Evolutionary conservation across 1,139 yeast genomes (phyloP).

Genomic region (Saccharomyces hybrid): DNA sequence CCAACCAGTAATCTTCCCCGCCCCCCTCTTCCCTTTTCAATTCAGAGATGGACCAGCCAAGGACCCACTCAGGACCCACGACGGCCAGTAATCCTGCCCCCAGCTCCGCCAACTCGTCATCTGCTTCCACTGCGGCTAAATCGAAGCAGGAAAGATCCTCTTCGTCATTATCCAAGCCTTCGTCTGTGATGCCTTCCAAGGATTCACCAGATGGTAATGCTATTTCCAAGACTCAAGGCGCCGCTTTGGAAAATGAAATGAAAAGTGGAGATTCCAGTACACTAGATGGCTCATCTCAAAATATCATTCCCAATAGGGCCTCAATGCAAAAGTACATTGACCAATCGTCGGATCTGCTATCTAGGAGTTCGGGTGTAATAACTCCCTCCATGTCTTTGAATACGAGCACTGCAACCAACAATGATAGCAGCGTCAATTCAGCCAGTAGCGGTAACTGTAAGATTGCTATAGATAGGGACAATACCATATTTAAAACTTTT

Average conservation of each 20-base stretch:
- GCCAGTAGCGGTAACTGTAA: not conserved
- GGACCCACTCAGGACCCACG: slow-evolving; percentile 13
- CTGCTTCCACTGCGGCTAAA: slow-evolving; percentile 6
- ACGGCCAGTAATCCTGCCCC: slow-evolving; percentile 4
- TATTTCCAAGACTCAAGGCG: not conserved
- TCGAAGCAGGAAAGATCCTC: not conserved
- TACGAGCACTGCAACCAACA: not conserved
- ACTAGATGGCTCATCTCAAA: not conserved
- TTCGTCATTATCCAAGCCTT: not conserved
- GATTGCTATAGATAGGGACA: not conserved
- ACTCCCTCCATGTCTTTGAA: not conserved
- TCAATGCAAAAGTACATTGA: not conserved
- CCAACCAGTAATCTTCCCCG: not conserved
- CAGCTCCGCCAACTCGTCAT: slow-evolving; percentile 5
- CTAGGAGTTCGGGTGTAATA: not conserved
- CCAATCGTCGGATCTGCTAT: not conserved
- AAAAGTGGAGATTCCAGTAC: not conserved
- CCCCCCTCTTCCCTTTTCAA: not conserved
- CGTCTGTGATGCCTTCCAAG: not conserved
- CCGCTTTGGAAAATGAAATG: not conserved
- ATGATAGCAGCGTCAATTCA: not conserved
- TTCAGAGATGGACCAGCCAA: slow-evolving; percentile 13
- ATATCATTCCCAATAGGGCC: not conserved
- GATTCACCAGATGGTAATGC: not conserved
- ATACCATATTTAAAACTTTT: slow-evolving; percentile 26